A percentile compares a stretch with the other conserved stretches of the same genome.
Conservation (phyloP, 1,284 basidiomycete genomes). For the Moesziomyces sp. region DNA sequence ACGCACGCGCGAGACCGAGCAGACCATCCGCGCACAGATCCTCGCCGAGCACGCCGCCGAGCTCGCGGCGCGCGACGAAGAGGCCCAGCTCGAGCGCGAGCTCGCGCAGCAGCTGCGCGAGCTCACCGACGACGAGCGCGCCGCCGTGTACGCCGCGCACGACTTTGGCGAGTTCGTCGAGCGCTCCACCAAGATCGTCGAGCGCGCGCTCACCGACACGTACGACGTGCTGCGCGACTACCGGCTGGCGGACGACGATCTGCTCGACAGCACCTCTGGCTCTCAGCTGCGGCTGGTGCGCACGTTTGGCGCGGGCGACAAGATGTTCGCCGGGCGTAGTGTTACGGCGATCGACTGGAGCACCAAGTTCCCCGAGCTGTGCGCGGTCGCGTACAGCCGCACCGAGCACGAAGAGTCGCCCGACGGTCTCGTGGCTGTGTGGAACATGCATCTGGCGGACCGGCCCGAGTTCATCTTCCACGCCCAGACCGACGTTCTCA, state of each 20-base stretch:
- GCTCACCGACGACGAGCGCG: conserved; percentile 83
- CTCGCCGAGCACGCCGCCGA: conserved; percentile 61
- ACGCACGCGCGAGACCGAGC: conserved; percentile 23
- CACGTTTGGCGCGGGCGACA: conserved; percentile 54
- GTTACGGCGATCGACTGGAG: conserved; percentile 98
- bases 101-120: conserved; percentile 86
- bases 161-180: conserved; percentile 95
- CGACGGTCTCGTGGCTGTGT: conserved; percentile 94
- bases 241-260: conserved; percentile 79
- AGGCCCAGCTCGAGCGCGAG: conserved; percentile 74
- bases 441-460: conserved; percentile 94
- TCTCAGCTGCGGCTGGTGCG: conserved; percentile 42
- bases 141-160: conserved; percentile 81
- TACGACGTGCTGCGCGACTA: conserved; percentile 99
- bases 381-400: conserved; percentile 95
- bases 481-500: conserved; percentile 95
- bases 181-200: conserved; percentile 91
- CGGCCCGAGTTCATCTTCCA: conserved; percentile 98
- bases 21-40: conserved; percentile 35
- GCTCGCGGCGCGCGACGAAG: conserved; percentile 69
- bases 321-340: conserved; percentile 77
- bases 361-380: conserved; percentile 95
- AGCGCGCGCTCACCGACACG: conserved; percentile 91
- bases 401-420: conserved; percentile 83
- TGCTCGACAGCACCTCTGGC: conserved; percentile 70